These are phyloP conservation scores for Claviceps sp. DNA, from an alignment of 2,329 filamentous ascomycete genomes.

Conservation along the genomic window DNA sequence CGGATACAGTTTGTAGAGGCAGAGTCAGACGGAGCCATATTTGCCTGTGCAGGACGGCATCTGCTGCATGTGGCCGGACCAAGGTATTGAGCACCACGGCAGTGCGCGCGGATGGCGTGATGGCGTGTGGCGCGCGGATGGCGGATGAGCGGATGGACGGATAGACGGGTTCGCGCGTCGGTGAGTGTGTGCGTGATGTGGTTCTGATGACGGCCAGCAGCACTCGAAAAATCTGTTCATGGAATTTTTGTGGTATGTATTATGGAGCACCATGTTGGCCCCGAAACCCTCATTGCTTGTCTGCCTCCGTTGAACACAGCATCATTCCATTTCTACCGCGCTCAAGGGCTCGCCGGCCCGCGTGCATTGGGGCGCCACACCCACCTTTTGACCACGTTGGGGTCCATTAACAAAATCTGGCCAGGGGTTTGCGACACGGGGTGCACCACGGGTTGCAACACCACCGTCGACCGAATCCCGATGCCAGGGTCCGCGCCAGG, in stretches of 20 bases:
- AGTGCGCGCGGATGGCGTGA: too few species aligned
- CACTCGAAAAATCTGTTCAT: neutral
- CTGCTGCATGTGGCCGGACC: neutral
- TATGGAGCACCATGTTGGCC: neutral
- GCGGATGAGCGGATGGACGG: too few species aligned
- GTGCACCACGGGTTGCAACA: too few species aligned
- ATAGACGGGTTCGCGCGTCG: too few species aligned
- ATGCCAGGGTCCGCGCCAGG: neutral
- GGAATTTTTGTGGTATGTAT: neutral
- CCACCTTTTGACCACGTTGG: neutral
- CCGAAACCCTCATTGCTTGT: neutral
- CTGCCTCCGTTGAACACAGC: neutral
- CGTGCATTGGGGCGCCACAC: neutral
- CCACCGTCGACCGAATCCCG: too few species aligned
- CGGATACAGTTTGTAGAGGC: constrained; percentile 4
- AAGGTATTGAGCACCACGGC: neutral
- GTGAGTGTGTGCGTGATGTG: neutral
- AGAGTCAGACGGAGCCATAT: neutral
- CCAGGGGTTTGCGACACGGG: neutral
- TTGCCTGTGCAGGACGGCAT: neutral
- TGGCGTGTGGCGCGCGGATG: too few species aligned
- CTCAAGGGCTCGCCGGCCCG: neutral
- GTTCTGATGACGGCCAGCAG: neutral
- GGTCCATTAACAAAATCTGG: neutral
- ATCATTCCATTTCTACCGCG: neutral